Evolutionary conservation across 192 early-diverging fungal genomes (phyloP).

Genomic region (Phlyctochytrium arcticum): DNA sequence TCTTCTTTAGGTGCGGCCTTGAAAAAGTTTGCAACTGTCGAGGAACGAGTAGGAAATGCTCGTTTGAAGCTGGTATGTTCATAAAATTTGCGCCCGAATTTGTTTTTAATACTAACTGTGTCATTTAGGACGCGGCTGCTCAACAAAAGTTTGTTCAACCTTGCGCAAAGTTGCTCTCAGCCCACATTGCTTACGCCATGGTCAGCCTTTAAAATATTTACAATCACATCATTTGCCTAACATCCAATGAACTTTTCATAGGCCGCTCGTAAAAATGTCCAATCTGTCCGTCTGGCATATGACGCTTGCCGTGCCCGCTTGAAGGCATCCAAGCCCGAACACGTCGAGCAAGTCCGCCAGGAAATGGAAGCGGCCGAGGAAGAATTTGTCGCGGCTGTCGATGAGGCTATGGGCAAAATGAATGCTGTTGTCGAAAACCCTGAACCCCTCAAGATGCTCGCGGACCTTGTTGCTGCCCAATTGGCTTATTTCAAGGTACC

Average conservation of each 20-base stretch:
- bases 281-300: conserved; percentile 73
- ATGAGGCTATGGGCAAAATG: conserved; percentile 95
- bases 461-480: conserved; percentile 84
- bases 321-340: conserved; percentile 66
- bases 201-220: conserved; percentile 21
- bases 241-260: neutral
- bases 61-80: conserved; percentile 49
- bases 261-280: conserved; percentile 83
- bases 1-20: conserved; percentile 62
- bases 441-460: conserved; percentile 76
- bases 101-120: conserved; percentile 6
- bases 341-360: conserved; percentile 66
- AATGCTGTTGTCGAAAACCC: conserved; percentile 84
- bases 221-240: neutral
- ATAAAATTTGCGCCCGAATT: neutral
- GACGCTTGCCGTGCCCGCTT: conserved; percentile 82
- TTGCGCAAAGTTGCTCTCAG: conserved; percentile 63
- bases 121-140: conserved; percentile 66
- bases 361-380: conserved; percentile 94
- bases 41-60: conserved; percentile 81
- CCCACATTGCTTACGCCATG: conserved; percentile 72
- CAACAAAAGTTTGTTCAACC: conserved; percentile 73
- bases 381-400: conserved; percentile 90
- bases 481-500: conserved; percentile 76
- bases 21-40: conserved; percentile 77